Base-by-base conservation (phyloP, 306 rosid species). In the Quercus ilex region DNA sequence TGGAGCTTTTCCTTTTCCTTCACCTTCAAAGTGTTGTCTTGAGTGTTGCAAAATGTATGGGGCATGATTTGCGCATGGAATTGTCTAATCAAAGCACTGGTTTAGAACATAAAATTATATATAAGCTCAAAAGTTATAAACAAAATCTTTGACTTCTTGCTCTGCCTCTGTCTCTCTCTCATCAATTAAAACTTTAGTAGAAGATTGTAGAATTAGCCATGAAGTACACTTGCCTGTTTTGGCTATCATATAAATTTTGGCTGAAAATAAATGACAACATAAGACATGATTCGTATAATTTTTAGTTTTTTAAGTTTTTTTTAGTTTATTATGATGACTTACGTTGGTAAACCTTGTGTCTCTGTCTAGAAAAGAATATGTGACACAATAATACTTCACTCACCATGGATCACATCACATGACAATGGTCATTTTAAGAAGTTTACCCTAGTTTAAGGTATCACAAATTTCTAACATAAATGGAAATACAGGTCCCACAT, bases 401-500 rank as follows among this genome's bases (percentile, higher is more conserved):
- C 41, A 71, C 30, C 75, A 56, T 79, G 56, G 71, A 75, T 70
- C 26, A 5, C 63, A 28, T 20, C 26, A 43, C 49, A 68, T 62
- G 43, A 53, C 43, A 51, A 74, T 60, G 56, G n/a, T 68, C 69
- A 41, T 19, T 62, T 46, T 41, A 28, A 79, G 73, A 13, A 60
- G 77, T 62, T 78, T 30, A 33, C 12, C 23, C 62, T 60, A 43
- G 74, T 63, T 63, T 6, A 67, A 62, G 55, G 67, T 56, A 69
- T 65, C 62, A 65, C 21, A 35, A 8, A 49, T 75, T 69, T 72
- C 75, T 43, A 64, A 25, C 64, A 78, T 64, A 77, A 73, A 76
- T 68, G 74, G 49, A 63, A 73, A 21, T 74, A 60, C 60, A 75
- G 79, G 84, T 23, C 67, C 85, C 80, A 77, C 82, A 33, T 80